Evolutionary conservation across 2,329 filamentous ascomycete species (phyloP).

Genomic region (Aspergillus ruber): DNA sequence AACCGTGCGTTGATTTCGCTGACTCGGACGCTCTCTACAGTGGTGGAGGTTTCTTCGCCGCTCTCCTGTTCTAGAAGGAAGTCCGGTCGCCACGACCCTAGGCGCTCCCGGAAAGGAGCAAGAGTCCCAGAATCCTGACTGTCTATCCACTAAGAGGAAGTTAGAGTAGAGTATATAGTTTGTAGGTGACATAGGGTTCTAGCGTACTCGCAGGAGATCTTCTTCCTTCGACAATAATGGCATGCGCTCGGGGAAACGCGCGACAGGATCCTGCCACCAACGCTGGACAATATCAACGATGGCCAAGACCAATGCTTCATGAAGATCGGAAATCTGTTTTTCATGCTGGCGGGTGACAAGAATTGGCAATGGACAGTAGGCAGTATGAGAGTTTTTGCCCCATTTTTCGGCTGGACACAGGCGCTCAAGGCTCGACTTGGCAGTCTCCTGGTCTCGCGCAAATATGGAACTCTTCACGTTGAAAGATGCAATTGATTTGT

Average conservation of each 20-base stretch:
- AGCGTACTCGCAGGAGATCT: conserved; percentile 14
- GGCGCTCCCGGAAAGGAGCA: conserved; percentile 1
- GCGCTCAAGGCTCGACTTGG: too few relatives aligned
- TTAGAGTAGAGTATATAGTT: not conserved
- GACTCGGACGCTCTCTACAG: too few relatives aligned
- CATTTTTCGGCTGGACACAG: too few relatives aligned
- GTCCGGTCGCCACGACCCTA: conserved; percentile 23
- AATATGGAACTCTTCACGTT: too few relatives aligned
- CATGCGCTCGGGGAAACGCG: conserved; percentile 20
- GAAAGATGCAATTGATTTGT: not conserved
- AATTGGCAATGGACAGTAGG: too few relatives aligned
- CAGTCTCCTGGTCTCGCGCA: too few relatives aligned
- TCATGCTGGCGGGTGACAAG: too few relatives aligned
- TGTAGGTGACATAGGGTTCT: not conserved
- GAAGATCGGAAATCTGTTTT: conserved; percentile 1
- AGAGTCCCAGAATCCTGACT: not conserved
- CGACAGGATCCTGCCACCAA: conserved; percentile 20
- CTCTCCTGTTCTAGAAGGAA: conserved; percentile 10
- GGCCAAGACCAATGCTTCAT: conserved; percentile 15
- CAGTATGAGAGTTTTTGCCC: too few relatives aligned
- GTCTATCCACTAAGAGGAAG: conserved; percentile 1
- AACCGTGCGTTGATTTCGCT: too few relatives aligned
- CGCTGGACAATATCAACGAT: conserved; percentile 22
- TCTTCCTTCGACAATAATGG: conserved; percentile 22
- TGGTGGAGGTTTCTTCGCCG: too few relatives aligned